Conservation (phyloP, 768 basidiomycete genomes). For the Kwoniella dejecticola region DNA sequence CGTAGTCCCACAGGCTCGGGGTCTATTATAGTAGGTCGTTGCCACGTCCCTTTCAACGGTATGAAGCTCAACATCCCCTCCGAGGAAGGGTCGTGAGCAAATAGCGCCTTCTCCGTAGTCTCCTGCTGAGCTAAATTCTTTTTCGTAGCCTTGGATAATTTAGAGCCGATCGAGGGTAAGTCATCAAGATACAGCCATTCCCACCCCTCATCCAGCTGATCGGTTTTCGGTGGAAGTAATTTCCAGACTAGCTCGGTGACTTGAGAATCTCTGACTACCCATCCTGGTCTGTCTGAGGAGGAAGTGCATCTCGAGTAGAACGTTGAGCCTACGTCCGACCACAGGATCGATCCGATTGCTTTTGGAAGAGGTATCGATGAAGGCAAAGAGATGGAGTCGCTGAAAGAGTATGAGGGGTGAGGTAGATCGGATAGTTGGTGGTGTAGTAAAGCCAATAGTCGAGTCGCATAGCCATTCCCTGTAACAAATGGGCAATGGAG, state of each 20-base stretch:
- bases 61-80: slow-evolving; percentile 19
- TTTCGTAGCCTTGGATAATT: not conserved
- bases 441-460: slow-evolving; percentile 35
- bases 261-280: slow-evolving; percentile 28
- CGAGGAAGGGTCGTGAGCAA: slow-evolving; percentile 16
- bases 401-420: slow-evolving; percentile 27
- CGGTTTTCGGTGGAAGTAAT: slow-evolving; percentile 3
- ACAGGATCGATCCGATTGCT: slow-evolving; percentile 35
- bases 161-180: not conserved
- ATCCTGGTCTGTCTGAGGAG: slow-evolving; percentile 26
- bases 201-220: slow-evolving; percentile 8
- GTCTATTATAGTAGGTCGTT: not conserved
- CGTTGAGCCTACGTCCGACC: slow-evolving; percentile 35
- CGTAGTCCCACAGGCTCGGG: slow-evolving; percentile 1
- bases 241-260: slow-evolving; percentile 32
- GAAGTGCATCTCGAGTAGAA: slow-evolving; percentile 35
- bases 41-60: slow-evolving; percentile 7
- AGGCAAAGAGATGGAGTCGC: not conserved
- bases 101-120: slow-evolving; percentile 7
- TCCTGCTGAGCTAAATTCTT: slow-evolving; percentile 2
- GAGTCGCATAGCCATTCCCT: slow-evolving; percentile 45
- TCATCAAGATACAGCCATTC: slow-evolving; percentile 18
- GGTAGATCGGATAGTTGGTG: slow-evolving; percentile 31
- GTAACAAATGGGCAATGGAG: too few species aligned
- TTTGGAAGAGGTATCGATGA: not conserved